phyloP scores from a whole-genome alignment of 2,329 filamentous ascomycete genomes.

The Xenosphaeropsis pyriputrescens region DNA sequence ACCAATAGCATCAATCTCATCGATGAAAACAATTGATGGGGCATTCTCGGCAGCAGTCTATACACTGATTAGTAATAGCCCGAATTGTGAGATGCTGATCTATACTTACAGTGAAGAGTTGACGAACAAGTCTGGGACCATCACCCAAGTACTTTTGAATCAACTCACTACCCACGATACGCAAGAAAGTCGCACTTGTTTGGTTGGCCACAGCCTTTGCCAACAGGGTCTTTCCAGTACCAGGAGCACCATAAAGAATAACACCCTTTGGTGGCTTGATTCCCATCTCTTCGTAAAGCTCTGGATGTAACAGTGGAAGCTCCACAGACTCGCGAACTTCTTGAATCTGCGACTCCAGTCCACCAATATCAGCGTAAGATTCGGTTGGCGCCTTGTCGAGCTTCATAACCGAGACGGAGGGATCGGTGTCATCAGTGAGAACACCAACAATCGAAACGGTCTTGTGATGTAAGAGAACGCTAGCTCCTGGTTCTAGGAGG shows the following conservation, averaged over 20 bases:
- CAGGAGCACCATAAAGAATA: conserved; percentile 92
- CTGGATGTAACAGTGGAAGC: conserved; percentile 83
- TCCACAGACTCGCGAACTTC: conserved; percentile 97
- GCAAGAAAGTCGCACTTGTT: conserved; percentile 95
- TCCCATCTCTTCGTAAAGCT: conserved; percentile 99
- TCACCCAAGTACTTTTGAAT: conserved; percentile 99
- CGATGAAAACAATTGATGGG: conserved; percentile 95
- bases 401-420: conserved; percentile 96
- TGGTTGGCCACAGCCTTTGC: conserved; percentile 98
- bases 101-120: conserved; percentile 66
- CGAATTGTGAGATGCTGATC: not conserved
- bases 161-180: conserved; percentile 91
- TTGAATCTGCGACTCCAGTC: conserved; percentile 87
- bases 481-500: conserved; percentile 87
- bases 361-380: conserved; percentile 97
- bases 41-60: conserved; percentile 89
- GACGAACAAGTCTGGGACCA: conserved; percentile 83
- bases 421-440: conserved; percentile 89
- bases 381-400: conserved; percentile 97
- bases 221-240: conserved; percentile 90
- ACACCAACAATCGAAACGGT: conserved; percentile 96
- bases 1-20: conserved; percentile 97
- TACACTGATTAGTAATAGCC: conserved; percentile 5
- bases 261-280: conserved; percentile 99
- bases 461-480: conserved; percentile 92